A percentile compares a stretch with the other conserved stretches of the same genome.
Evolutionary conservation across 2,329 filamentous ascomycete species (phyloP).

Genomic region (Beauveria rudraprayagi): DNA sequence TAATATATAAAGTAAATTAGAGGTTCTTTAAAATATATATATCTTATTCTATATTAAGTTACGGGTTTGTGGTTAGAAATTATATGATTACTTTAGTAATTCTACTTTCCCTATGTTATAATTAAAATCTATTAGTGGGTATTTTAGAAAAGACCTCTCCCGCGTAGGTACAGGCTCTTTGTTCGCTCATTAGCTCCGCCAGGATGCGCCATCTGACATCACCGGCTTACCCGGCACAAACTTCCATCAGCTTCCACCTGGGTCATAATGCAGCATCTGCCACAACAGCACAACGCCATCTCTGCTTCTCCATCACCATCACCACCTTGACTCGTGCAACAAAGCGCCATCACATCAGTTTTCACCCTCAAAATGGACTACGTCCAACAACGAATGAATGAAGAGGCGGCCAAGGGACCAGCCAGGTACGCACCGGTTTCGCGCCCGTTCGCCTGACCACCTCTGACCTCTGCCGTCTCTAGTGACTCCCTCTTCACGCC

Average conservation of each 20-base stretch:
- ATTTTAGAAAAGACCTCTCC: no score
- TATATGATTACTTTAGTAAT: no score
- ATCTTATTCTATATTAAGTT: no score
- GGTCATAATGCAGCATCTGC: neutral
- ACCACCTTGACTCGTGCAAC: neutral
- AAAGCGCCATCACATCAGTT: no score
- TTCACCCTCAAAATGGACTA: constrained; percentile 40
- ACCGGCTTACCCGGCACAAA: neutral
- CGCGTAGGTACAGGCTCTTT: no score
- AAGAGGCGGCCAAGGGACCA: constrained; percentile 41
- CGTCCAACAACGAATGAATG: constrained; percentile 46
- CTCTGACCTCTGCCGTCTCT: neutral
- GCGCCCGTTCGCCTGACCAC: neutral
- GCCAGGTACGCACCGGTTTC: constrained; percentile 23
- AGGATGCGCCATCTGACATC: neutral
- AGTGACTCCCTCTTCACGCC: constrained; percentile 47
- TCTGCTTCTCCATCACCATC: neutral
- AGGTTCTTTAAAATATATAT: no score
- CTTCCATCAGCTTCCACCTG: neutral
- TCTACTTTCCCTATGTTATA: no score
- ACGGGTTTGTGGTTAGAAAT: no score
- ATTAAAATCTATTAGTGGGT: no score
- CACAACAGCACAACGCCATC: neutral
- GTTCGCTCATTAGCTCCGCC: no score
- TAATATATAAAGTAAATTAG: no score